Evolutionary conservation across 139 green algal species (phyloP), one percentile per base, ranked within the genome.

Genomic region (Pleodorina starrii): DNA sequence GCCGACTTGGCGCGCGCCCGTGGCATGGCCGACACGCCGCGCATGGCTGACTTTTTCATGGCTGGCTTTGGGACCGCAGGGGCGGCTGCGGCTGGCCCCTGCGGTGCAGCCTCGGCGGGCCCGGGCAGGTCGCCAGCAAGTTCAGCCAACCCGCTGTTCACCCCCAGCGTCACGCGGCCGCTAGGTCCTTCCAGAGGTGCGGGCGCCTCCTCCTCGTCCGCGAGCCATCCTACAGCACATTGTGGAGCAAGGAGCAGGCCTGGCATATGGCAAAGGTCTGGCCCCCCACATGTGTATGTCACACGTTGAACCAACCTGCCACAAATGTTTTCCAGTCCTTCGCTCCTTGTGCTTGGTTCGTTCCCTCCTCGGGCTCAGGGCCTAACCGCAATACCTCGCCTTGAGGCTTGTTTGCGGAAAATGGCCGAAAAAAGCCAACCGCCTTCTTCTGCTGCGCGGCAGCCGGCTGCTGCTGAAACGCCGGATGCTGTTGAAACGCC

Each of bases 241-340:
- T 35, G 29, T 69, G 3, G 54, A 7, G 54, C 54, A 12, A 25
- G 7, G 17, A 66, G 54, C 54, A 25, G 3, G 54, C 54, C 29
- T 66, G 25, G 54, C 5, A n/a, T n/a, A n/a, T n/a, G n/a, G n/a
- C n/a, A n/a, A n/a, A n/a, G n/a, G n/a, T n/a, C n/a, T n/a, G n/a
- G n/a, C n/a, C n/a, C n/a, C n/a, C n/a, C n/a, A n/a, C n/a, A n/a
- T n/a, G n/a, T n/a, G n/a, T n/a, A n/a, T n/a, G n/a, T n/a, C n/a
- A n/a, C n/a, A n/a, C n/a, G n/a, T n/a, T n/a, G n/a, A n/a, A n/a
- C n/a, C 7, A 16, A 87, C 80, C 59, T 76, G 40, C 42, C 4
- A 87, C 80, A 44, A 87, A 87, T 9, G 59, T 77, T 46, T 87
- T 87, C 80, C 80, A 87, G 40, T 87, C 60, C 40, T 59, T 87